Percentiles rank a stretch among this genome's conserved stretches.
Conservation (phyloP, 352 stramenopile genomes). For the Globisporangium okanoganense region DNA sequence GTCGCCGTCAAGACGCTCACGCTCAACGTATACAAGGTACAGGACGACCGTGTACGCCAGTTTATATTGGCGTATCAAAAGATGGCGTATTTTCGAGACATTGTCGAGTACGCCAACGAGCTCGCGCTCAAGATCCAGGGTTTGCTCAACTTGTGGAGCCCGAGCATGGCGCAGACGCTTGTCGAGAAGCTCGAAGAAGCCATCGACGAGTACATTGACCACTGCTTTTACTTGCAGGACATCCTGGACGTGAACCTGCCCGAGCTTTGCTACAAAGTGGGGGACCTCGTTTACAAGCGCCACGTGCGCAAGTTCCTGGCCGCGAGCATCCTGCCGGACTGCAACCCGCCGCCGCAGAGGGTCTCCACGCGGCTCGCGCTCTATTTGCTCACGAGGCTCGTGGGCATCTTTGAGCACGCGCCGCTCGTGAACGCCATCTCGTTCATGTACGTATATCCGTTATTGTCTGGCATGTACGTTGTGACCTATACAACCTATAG, state of each 20-base stretch:
- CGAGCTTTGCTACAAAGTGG: slow-evolving; percentile 79
- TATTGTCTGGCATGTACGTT: background rate
- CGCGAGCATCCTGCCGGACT: slow-evolving; percentile 74
- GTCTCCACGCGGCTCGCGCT: slow-evolving; percentile 74
- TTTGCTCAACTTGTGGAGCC: slow-evolving; percentile 58
- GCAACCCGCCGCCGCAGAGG: slow-evolving; percentile 59
- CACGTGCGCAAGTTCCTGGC: slow-evolving; percentile 70
- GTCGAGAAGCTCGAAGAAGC: slow-evolving; percentile 79
- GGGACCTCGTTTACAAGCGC: slow-evolving; percentile 61
- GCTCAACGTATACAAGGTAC: slow-evolving; percentile 79
- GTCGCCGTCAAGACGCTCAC: slow-evolving; percentile 86
- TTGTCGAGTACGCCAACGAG: slow-evolving; percentile 72
- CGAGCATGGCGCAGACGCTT: slow-evolving; percentile 18
- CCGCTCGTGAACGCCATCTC: slow-evolving; percentile 76
- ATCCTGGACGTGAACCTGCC: slow-evolving; percentile 80
- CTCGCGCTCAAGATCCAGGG: slow-evolving; percentile 75
- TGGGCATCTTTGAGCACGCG: slow-evolving; percentile 77
- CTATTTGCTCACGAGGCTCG: slow-evolving; percentile 67
- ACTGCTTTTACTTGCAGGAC: slow-evolving; percentile 85
- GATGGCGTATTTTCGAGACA: slow-evolving; percentile 77
- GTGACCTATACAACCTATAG: too few relatives aligned
- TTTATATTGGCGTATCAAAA: slow-evolving; percentile 76
- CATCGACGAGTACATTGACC: slow-evolving; percentile 79
- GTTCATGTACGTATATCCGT: slow-evolving; percentile 48
- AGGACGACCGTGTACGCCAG: slow-evolving; percentile 65